Evolutionary conservation across 805 yeast genomes (phyloP).

Genomic region (Saturnispora mendoncae): DNA sequence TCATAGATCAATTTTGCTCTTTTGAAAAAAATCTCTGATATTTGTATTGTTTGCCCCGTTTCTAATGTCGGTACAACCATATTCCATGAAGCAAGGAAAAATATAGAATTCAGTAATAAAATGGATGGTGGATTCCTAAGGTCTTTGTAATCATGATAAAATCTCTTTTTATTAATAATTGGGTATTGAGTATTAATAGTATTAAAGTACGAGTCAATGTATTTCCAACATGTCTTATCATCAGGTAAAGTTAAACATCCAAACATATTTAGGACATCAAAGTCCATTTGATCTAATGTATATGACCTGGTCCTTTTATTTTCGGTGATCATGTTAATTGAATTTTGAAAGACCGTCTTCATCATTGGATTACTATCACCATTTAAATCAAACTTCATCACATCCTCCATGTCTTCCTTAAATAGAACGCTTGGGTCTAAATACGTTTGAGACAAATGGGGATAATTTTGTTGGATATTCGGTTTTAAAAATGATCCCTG

Average conservation of each 20-base stretch:
- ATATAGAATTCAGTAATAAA: constrained; percentile 51
- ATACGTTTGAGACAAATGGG: constrained; percentile 18
- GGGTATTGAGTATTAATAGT: constrained; percentile 62
- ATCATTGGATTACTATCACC: constrained; percentile 19
- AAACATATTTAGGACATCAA: constrained; percentile 51
- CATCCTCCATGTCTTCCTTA: constrained; percentile 15
- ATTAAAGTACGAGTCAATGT: constrained; percentile 53
- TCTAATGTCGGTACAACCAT: constrained; percentile 42
- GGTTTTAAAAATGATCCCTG: constrained; percentile 13
- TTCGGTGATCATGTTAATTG: constrained; percentile 15
- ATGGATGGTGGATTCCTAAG: constrained; percentile 53
- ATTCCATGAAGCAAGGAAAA: constrained; percentile 60
- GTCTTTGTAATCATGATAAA: constrained; percentile 51
- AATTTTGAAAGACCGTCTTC: constrained; percentile 16
- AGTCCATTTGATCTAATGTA: constrained; percentile 34
- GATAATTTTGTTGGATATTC: constrained; percentile 20
- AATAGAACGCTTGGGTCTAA: constrained; percentile 21
- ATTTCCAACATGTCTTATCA: constrained; percentile 49
- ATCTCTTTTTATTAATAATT: constrained; percentile 51
- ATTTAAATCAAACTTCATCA: constrained; percentile 12
- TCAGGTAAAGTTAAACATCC: constrained; percentile 70
- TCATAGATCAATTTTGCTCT: constrained; percentile 60
- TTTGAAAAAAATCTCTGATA: constrained; percentile 26
- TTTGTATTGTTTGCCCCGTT: constrained; percentile 37
- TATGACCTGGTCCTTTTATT: constrained; percentile 18